phyloP scores from a whole-genome alignment of 306 rosid species.

The Sesbania bispinosa region DNA sequence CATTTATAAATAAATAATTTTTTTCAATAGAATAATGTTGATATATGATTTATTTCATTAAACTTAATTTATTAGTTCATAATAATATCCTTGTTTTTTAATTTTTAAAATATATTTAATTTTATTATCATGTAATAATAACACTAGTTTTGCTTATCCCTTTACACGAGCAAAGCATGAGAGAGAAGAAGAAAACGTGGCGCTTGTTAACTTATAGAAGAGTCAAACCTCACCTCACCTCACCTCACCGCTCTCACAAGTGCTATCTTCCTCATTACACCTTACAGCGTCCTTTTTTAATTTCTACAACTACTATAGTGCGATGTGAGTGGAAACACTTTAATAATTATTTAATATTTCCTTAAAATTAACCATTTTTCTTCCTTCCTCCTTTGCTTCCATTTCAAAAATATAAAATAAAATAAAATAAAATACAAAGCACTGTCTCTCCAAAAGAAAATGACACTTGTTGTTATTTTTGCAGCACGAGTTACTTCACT shows the following conservation, averaged over 20 bases:
- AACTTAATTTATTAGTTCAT: too few relatives aligned
- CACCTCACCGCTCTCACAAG: slow-evolving; percentile 19
- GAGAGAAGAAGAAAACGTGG: slow-evolving; percentile 16
- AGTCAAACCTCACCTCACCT: slow-evolving; percentile 25
- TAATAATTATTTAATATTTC: not conserved
- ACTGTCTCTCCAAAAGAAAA: slow-evolving; percentile 32
- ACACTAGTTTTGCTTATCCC: not conserved
- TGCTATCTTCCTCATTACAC: slow-evolving; percentile 19
- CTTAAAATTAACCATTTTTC: not conserved
- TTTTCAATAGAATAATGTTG: too few relatives aligned
- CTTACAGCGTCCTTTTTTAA: not conserved
- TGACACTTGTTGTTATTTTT: slow-evolving; percentile 34
- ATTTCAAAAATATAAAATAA: not conserved
- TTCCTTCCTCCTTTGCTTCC: not conserved
- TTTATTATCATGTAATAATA: not conserved
- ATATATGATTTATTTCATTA: too few relatives aligned
- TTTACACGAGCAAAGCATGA: slow-evolving; percentile 7
- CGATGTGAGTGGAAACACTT: slow-evolving; percentile 13
- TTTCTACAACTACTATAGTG: slow-evolving; percentile 5
- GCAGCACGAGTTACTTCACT: slow-evolving; percentile 42
- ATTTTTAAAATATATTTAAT: too few relatives aligned
- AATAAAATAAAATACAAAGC: not conserved
- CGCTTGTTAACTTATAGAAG: not conserved
- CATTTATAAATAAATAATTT: too few relatives aligned
- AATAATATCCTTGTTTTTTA: too few relatives aligned